Evolutionary conservation across 2,329 filamentous ascomycete species (phyloP).

Genomic region (Madurella mycetomatis): DNA sequence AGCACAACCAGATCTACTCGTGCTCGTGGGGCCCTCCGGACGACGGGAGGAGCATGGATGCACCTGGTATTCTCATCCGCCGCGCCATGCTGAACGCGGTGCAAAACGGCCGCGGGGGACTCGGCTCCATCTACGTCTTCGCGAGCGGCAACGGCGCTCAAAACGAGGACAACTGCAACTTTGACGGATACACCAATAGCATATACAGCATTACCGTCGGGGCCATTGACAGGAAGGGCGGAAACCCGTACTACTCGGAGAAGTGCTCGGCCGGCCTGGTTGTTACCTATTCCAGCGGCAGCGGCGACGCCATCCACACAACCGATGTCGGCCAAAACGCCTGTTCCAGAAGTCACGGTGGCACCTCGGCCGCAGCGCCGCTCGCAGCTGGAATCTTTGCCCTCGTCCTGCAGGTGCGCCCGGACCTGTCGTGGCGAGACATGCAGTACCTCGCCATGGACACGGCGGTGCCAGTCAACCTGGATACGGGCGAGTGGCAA

Average conservation of each 20-base stretch:
- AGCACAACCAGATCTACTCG: conserved; percentile 94
- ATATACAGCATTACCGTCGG: conserved; percentile 98
- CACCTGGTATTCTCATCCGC: conserved; percentile 80
- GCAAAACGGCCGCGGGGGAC: conserved; percentile 77
- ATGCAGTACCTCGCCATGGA: conserved; percentile 86
- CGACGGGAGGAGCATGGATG: conserved; percentile 91
- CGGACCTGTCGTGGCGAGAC: conserved; percentile 89
- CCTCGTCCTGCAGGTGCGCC: conserved; percentile 76
- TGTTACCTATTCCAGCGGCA: conserved; percentile 93
- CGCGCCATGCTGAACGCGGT: conserved; percentile 88
- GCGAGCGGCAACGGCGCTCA: conserved; percentile 90
- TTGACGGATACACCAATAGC: conserved; percentile 98
- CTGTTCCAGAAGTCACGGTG: conserved; percentile 81
- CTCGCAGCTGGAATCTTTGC: conserved; percentile 90
- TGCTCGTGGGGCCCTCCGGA: conserved; percentile 98
- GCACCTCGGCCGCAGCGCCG: conserved; percentile 91
- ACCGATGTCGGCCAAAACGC: conserved; percentile 83
- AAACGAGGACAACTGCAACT: conserved; percentile 94
- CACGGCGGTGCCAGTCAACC: conserved; percentile 75
- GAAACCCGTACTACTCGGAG: conserved; percentile 95
- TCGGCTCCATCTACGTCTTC: conserved; percentile 93
- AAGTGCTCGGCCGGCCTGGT: conserved; percentile 92
- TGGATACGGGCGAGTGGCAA: conserved; percentile 72
- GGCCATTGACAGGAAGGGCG: conserved; percentile 78
- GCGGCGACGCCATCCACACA: conserved; percentile 85